phyloP scores from a whole-genome alignment of 2,329 filamentous ascomycete genomes.

The Cordyceps tenuipes region DNA sequence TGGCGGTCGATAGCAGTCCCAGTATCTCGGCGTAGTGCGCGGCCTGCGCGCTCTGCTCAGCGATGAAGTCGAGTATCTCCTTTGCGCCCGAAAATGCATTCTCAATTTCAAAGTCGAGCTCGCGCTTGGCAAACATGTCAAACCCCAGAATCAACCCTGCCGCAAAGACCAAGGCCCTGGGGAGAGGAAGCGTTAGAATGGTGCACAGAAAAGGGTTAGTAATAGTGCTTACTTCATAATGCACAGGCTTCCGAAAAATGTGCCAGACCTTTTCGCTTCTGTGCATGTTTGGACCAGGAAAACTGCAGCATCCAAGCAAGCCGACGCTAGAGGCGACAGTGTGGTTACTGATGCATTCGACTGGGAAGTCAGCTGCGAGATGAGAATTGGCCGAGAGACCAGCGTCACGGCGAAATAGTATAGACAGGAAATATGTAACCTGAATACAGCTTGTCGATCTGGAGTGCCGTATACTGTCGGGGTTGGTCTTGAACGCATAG shows the following conservation, averaged over 20 bases:
- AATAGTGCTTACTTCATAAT: conserved; percentile 43
- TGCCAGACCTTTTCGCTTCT: conserved; percentile 34
- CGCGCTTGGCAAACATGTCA: conserved; percentile 42
- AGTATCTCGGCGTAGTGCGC: conserved; percentile 50
- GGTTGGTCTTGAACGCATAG: conserved; percentile 19
- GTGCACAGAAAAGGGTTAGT: neutral
- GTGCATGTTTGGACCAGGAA: conserved; percentile 47
- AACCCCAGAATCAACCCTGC: conserved; percentile 50
- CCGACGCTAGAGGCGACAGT: conserved; percentile 35
- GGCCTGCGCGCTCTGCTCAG: conserved; percentile 44
- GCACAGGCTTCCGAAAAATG: conserved; percentile 48
- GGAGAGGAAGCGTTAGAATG: neutral
- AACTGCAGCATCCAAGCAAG: conserved; percentile 46
- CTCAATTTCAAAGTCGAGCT: conserved; percentile 36
- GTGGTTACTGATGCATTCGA: conserved; percentile 20
- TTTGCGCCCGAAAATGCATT: conserved; percentile 41
- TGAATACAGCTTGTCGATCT: conserved; percentile 31
- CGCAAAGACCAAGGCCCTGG: conserved; percentile 45
- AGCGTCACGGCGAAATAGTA: conserved; percentile 53
- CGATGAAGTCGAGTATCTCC: conserved; percentile 39
- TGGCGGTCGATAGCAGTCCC: conserved; percentile 35
- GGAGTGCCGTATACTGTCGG: conserved; percentile 18
- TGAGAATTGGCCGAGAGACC: conserved; percentile 46
- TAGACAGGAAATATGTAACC: conserved; percentile 45
- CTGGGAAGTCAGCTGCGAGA: conserved; percentile 37